Base-by-base conservation (phyloP, 768 basidiomycete genomes). In the Boletus fagicola region DNA sequence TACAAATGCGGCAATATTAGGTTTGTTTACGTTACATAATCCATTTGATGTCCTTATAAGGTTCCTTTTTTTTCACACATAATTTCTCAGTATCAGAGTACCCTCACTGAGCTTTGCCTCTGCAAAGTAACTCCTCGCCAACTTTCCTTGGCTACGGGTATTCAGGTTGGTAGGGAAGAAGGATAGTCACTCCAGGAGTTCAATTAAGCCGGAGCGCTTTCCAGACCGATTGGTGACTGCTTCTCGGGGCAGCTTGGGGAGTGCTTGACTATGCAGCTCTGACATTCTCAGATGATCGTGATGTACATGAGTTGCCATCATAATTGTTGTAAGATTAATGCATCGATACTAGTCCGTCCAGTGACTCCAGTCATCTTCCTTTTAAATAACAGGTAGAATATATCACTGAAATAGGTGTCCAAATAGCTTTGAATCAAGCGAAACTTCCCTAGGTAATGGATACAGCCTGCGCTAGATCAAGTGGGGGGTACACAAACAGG, bases 121-220 rank as follows among this genome's bases (percentile, higher is more conserved):
- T 53, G 70, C 73, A 66, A 70, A 74, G 84, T 74, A 84, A 86
- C 86, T 87, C 85, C 77, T 68, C 60, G 74, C 75, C 74, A 76
- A 43, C 53, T 56, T 67, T 31, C 57, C 59, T 70, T 75, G 74
- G 76, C 77, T 67, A 66, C 60, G 83, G 86, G 87, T 88, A 88
- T 71, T 36, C 58, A 67, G 68, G 65, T 59, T 74, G 71, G 76
- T 53, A 67, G 76, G 83, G 76, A 58, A 80, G 76, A 83, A 59
- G 51, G 64, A 72, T 39, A 53, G 63, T 39, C 0, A 42, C 44
- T 58, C 40, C 18, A 64, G 49, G 85, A 78, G 80, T 77, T 75
- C 86, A 87, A 86, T 87, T 88, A 88, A 88, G 87, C 87, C 87
- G 87, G 86, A 87, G 85, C 82, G 71, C 75, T 76, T 78, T 74